Evolutionary conservation across 2,329 filamentous ascomycete genomes (phyloP).

Genomic region (Aspergillus terreus): DNA sequence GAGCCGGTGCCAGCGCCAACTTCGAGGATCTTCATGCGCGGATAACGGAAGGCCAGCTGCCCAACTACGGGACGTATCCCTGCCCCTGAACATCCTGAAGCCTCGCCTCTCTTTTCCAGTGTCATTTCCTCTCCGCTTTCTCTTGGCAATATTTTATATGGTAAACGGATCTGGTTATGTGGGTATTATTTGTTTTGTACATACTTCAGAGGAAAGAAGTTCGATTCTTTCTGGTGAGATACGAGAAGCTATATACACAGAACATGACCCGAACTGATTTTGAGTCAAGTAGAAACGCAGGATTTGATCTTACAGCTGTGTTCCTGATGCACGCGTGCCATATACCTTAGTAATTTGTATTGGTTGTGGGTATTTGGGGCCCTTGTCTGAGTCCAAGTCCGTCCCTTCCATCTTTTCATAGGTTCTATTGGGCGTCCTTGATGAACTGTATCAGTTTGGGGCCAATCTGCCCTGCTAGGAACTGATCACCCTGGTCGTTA

Average conservation of each 20-base stretch:
- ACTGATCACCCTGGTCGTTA: not conserved
- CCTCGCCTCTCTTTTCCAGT: no score
- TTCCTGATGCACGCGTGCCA: not conserved
- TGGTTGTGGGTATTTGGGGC: not conserved
- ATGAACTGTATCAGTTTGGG: not conserved
- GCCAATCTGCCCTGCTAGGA: not conserved
- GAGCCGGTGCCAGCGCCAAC: no score
- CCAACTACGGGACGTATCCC: no score
- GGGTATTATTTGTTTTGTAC: not conserved
- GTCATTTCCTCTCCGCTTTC: no score
- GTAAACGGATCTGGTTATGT: not conserved
- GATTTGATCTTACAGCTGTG: not conserved
- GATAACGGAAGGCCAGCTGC: no score
- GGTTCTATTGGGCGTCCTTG: not conserved
- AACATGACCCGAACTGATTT: not conserved
- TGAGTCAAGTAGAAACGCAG: not conserved
- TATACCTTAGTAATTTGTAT: not conserved
- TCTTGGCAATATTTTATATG: no score
- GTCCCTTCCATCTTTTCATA: not conserved
- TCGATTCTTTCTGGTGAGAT: not conserved
- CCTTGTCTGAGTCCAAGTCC: not conserved
- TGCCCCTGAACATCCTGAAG: no score
- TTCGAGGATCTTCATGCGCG: no score
- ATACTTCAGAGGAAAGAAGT: not conserved
- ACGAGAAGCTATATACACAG: not conserved